phyloP scores from a whole-genome alignment of 768 basidiomycete species.

The Lentinula raphanica region DNA sequence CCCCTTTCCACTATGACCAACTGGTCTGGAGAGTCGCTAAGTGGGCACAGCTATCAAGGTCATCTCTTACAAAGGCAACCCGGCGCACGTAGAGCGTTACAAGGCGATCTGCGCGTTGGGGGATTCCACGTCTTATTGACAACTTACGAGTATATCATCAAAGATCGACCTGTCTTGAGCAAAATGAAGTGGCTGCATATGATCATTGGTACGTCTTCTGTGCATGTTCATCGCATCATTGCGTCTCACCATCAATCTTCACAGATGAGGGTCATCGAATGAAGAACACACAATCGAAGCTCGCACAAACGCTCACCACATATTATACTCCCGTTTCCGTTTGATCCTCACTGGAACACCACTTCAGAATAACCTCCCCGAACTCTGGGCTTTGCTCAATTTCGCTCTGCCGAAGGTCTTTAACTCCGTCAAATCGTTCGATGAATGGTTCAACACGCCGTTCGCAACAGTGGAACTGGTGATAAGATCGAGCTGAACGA shows the following conservation, averaged over 20 bases:
- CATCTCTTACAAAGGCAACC: slow-evolving; percentile 90
- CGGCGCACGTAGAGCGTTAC: slow-evolving; percentile 70
- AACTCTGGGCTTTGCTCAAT: slow-evolving; percentile 92
- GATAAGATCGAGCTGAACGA: slow-evolving; percentile 99
- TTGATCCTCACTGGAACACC: slow-evolving; percentile 95
- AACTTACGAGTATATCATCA: slow-evolving; percentile 97
- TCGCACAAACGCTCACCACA: slow-evolving; percentile 83
- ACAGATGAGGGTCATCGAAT: slow-evolving; percentile 96
- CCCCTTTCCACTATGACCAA: slow-evolving; percentile 96
- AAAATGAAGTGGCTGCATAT: slow-evolving; percentile 96
- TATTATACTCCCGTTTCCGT: slow-evolving; percentile 89
- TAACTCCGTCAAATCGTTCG: slow-evolving; percentile 98
- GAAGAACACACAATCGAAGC: slow-evolving; percentile 92
- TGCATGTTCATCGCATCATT: neutral
- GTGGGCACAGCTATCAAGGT: slow-evolving; percentile 80
- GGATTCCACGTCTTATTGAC: slow-evolving; percentile 92
- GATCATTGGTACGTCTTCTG: slow-evolving; percentile 74
- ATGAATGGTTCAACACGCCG: slow-evolving; percentile 99
- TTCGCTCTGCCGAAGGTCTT: slow-evolving; percentile 94
- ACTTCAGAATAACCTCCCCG: slow-evolving; percentile 94
- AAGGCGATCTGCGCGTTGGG: slow-evolving; percentile 69
- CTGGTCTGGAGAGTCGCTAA: slow-evolving; percentile 94
- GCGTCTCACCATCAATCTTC: neutral
- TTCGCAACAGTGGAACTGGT: slow-evolving; percentile 97
- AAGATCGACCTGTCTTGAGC: slow-evolving; percentile 84